A percentile compares a stretch with the other conserved stretches of the same genome.
Evolutionary conservation across 1,139 yeast species (phyloP).

Genomic region (Pichia sp.): DNA sequence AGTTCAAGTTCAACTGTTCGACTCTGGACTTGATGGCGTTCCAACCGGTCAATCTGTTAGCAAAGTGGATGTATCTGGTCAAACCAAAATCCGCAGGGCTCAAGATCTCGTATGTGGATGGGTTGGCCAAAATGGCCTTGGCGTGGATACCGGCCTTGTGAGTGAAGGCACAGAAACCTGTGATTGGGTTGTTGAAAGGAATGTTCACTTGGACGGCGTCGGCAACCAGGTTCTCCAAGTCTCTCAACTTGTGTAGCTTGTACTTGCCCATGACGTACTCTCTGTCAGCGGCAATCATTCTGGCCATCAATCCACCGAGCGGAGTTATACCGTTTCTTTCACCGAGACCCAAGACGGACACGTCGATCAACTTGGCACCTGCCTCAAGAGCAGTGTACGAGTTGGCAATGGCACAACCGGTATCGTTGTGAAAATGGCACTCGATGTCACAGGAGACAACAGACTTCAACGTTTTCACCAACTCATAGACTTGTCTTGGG

Average conservation of each 20-base stretch:
- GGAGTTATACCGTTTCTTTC: constrained; percentile 99
- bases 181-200: constrained; percentile 97
- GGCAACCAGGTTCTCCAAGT: constrained; percentile 91
- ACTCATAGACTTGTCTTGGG: constrained; percentile 97
- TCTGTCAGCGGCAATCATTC: constrained; percentile 98
- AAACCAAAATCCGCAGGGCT: constrained; percentile 94
- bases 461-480: constrained; percentile 86
- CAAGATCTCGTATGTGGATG: constrained; percentile 94
- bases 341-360: constrained; percentile 94
- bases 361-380: constrained; percentile 94
- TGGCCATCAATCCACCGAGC: constrained; percentile 96
- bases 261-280: constrained; percentile 93
- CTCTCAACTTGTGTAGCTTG: constrained; percentile 93
- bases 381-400: constrained; percentile 98
- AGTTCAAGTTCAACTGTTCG: constrained; percentile 86
- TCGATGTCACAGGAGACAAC: constrained; percentile 97
- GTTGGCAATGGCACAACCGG: constrained; percentile 98
- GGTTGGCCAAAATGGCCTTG: constrained; percentile 96
- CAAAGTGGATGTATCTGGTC: constrained; percentile 93
- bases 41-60: constrained; percentile 98
- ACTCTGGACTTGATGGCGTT: constrained; percentile 98
- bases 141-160: constrained; percentile 99
- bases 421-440: constrained; percentile 98
- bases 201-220: constrained; percentile 96
- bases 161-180: constrained; percentile 99